Evolutionary conservation across 345 rosid species (phyloP).

Genomic region (Eucalyptus regnans): DNA sequence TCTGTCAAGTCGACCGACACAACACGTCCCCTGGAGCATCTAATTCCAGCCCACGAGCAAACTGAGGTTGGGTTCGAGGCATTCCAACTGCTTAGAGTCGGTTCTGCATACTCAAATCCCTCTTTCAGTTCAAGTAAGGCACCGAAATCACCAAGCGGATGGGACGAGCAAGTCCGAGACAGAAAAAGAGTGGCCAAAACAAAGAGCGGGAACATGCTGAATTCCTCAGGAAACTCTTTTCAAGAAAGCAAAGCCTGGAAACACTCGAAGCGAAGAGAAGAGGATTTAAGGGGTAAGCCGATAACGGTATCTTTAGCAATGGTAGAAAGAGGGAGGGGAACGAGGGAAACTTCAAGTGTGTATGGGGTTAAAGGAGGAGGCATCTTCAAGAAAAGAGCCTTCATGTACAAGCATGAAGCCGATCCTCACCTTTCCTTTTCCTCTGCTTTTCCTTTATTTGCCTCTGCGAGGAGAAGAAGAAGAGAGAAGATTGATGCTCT

Average conservation of each 20-base stretch:
- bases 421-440: slow-evolving; percentile 24
- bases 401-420: slow-evolving; percentile 47
- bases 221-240: background rate
- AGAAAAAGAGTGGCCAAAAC: slow-evolving; percentile 23
- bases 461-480: slow-evolving; percentile 12
- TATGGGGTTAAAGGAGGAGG: background rate
- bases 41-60: slow-evolving; percentile 52
- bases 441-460: background rate
- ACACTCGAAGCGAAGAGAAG: slow-evolving; percentile 17
- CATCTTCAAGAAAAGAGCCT: slow-evolving; percentile 26
- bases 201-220: slow-evolving; percentile 41
- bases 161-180: slow-evolving; percentile 9
- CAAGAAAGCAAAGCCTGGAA: slow-evolving; percentile 21
- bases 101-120: slow-evolving; percentile 39
- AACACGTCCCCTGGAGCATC: slow-evolving; percentile 33
- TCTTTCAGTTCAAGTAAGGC: slow-evolving; percentile 28
- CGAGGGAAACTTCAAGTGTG: slow-evolving; percentile 32
- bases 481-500: background rate
- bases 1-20: slow-evolving; percentile 44
- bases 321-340: slow-evolving; percentile 33
- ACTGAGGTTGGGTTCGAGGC: slow-evolving; percentile 30
- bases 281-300: slow-evolving; percentile 14
- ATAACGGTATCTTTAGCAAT: slow-evolving; percentile 15
- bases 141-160: slow-evolving; percentile 30
- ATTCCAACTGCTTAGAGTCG: slow-evolving; percentile 36